A percentile compares a stretch with the other conserved stretches of the same genome.
Conservation (phyloP, 2,329 filamentous ascomycete species). For the Apiospora malaysiana region DNA sequence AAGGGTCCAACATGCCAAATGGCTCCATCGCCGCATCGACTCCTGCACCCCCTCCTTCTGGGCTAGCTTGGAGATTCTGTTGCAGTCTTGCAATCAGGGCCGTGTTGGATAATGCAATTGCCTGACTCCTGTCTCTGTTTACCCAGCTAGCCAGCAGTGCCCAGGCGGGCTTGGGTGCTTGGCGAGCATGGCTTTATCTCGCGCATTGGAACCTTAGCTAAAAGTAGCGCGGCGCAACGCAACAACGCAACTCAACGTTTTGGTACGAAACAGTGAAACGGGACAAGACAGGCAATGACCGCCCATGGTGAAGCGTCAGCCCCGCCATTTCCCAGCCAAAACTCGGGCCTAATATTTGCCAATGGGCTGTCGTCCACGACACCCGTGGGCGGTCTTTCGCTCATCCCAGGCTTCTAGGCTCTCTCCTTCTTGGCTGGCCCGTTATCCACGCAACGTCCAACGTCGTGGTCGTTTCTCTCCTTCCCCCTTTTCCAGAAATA, state of each 20-base stretch:
- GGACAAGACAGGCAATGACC: background rate
- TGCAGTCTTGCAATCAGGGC: conserved; percentile 2
- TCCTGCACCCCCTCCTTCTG: background rate
- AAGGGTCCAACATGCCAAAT: background rate
- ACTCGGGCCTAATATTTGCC: conserved; percentile 17
- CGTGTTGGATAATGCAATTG: conserved; percentile 4
- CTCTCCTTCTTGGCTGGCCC: background rate
- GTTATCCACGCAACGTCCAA: conserved; percentile 1
- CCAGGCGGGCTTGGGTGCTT: background rate
- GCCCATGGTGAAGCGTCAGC: background rate
- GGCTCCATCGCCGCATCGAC: background rate
- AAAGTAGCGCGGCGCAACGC: conserved; percentile 11
- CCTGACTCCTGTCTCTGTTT: background rate
- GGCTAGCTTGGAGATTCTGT: conserved; percentile 15
- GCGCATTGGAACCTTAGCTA: conserved; percentile 9
- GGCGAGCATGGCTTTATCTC: conserved; percentile 9
- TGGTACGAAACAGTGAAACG: conserved; percentile 15
- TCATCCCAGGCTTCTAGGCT: conserved; percentile 1
- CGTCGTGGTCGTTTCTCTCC: background rate
- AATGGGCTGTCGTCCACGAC: conserved; percentile 15
- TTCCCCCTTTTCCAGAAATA: background rate
- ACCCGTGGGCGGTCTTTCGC: conserved; percentile 14
- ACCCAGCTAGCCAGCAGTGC: background rate
- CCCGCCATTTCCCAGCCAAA: conserved; percentile 9
- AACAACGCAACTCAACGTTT: conserved; percentile 6